Percentiles rank a stretch among this genome's conserved stretches.
These are phyloP conservation scores for Nitzschia palea DNA, from an alignment of 108 stramenopile genomes.

Conservation along the genomic window DNA sequence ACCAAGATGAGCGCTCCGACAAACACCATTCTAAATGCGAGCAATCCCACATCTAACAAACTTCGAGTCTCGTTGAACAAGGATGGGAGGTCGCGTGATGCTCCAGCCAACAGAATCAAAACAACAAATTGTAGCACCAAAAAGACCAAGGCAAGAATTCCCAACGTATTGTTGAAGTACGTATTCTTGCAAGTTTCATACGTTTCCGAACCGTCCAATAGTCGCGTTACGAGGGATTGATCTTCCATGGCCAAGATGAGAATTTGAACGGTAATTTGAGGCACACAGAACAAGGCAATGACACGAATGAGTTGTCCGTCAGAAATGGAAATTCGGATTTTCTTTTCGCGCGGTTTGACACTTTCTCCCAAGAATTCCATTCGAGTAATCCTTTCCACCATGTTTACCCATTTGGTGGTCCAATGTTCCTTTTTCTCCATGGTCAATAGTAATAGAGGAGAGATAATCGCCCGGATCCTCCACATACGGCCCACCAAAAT, in stretches of 20 bases:
- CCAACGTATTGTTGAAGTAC: slow-evolving; percentile 9
- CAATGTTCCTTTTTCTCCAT: slow-evolving; percentile 22
- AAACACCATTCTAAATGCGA: neutral
- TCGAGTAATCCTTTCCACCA: neutral
- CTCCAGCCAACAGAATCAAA: neutral
- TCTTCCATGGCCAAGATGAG: slow-evolving; percentile 2
- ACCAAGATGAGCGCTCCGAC: neutral
- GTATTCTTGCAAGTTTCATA: slow-evolving; percentile 4
- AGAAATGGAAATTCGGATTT: slow-evolving; percentile 8
- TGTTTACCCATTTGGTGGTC: slow-evolving; percentile 7
- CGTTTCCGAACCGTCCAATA: neutral
- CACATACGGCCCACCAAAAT: slow-evolving; percentile 32
- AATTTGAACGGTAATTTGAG: slow-evolving; percentile 25
- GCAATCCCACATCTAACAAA: slow-evolving; percentile 1
- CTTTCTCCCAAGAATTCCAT: neutral
- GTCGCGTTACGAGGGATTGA: neutral
- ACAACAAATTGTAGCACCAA: neutral
- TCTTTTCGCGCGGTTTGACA: neutral
- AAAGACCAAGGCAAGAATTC: slow-evolving; percentile 2
- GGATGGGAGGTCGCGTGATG: slow-evolving; percentile 16
- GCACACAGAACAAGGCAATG: slow-evolving; percentile 16
- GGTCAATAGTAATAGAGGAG: slow-evolving; percentile 15
- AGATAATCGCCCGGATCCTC: slow-evolving; percentile 27
- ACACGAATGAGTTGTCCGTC: slow-evolving; percentile 14
- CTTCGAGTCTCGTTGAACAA: slow-evolving; percentile 23